These are phyloP conservation scores for Acrasis kona DNA, from an alignment of 78 protist genomes.

Conservation along the genomic window DNA sequence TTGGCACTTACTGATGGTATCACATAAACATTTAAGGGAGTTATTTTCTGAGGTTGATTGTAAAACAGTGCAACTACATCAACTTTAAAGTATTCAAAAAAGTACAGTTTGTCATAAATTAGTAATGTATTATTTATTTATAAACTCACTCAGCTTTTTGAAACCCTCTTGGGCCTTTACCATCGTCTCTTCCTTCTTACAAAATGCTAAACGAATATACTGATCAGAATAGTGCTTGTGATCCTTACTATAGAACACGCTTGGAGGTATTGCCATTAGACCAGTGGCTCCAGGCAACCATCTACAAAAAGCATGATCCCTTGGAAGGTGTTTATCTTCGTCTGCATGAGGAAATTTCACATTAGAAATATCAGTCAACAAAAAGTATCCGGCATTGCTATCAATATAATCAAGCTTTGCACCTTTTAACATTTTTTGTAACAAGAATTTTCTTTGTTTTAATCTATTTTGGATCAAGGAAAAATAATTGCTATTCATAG, in stretches of 20 bases:
- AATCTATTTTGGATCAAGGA: slow-evolving; percentile 8
- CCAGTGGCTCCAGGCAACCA: slow-evolving; percentile 66
- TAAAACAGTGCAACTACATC: too few relatives aligned
- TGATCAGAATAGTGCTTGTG: not conserved
- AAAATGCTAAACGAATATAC: slow-evolving; percentile 20
- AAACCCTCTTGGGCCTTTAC: not conserved
- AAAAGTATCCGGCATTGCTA: slow-evolving; percentile 33
- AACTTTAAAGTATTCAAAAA: too few relatives aligned
- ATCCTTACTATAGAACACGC: slow-evolving; percentile 50
- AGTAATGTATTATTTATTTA: too few relatives aligned
- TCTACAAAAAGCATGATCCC: slow-evolving; percentile 21
- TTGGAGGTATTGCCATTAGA: slow-evolving; percentile 59
- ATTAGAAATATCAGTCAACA: slow-evolving; percentile 19
- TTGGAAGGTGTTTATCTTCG: not conserved
- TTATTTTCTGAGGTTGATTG: too few relatives aligned
- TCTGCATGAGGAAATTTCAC: slow-evolving; percentile 22
- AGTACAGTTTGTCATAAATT: too few relatives aligned
- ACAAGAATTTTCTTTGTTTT: slow-evolving; percentile 6
- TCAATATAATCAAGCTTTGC: slow-evolving; percentile 27
- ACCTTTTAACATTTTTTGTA: slow-evolving; percentile 7
- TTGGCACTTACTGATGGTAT: too few relatives aligned
- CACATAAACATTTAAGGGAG: too few relatives aligned
- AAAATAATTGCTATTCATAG: not conserved
- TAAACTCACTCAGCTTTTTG: not conserved
- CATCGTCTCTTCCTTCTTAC: slow-evolving; percentile 4